These are phyloP conservation scores for Nannochloris sp. DNA, from an alignment of 139 green algal species.

Conservation along the genomic window DNA sequence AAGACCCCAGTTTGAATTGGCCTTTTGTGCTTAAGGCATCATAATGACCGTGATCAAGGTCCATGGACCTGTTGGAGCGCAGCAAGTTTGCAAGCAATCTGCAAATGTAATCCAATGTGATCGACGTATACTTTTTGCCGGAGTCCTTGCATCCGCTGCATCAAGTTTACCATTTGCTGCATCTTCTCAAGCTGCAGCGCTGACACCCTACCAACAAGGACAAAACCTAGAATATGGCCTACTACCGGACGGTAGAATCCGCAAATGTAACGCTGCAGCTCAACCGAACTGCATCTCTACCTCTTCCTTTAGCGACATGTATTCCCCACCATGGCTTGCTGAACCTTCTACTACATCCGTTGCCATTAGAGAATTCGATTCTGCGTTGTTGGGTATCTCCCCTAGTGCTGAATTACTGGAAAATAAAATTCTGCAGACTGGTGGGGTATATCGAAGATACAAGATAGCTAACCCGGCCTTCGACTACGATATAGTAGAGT, in stretches of 20 bases:
- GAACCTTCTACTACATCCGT: no score
- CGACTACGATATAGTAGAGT: constrained; percentile 25
- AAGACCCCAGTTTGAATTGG: no score
- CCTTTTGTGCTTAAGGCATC: no score
- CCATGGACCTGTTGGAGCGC: no score
- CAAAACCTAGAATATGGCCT: constrained; percentile 17
- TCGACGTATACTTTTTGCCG: no score
- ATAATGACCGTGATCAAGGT: no score
- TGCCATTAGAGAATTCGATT: constrained; percentile 9
- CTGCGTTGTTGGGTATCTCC: neutral
- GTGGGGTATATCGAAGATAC: constrained; percentile 7
- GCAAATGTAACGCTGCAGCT: constrained; percentile 17
- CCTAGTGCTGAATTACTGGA: neutral
- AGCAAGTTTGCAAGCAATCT: no score
- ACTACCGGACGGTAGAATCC: neutral
- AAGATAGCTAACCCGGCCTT: neutral
- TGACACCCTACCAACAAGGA: constrained; percentile 11
- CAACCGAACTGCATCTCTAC: constrained; percentile 65
- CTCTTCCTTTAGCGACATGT: constrained; percentile 25
- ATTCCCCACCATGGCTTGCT: constrained; percentile 3
- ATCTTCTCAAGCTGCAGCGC: neutral
- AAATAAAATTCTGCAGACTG: neutral
- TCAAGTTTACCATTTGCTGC: no score
- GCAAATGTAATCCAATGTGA: no score
- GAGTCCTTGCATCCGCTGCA: no score